Conservation (phyloP, 202 grass and related monocot species). For the Setaria italica region DNA sequence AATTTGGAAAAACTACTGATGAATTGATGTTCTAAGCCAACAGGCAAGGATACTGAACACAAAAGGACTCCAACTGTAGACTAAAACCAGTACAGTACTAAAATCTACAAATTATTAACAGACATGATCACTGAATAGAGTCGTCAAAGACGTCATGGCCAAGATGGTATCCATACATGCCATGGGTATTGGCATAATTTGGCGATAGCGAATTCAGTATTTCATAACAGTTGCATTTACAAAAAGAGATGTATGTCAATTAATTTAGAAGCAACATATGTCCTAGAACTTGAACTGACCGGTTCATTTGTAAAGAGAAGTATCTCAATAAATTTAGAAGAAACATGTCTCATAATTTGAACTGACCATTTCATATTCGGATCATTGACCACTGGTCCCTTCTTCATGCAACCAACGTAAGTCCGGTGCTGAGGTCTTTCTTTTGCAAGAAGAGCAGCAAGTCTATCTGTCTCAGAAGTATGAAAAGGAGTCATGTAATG, state of each 20-base stretch:
- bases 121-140: conserved; percentile 4
- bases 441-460: conserved; percentile 93
- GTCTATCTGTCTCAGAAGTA: conserved; percentile 74
- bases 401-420: conserved; percentile 99
- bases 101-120: background rate
- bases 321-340: conserved; percentile 29
- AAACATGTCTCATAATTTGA: conserved; percentile 21
- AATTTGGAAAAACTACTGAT: background rate
- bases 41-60: background rate
- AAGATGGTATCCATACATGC: conserved; percentile 11
- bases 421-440: conserved; percentile 75
- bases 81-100: background rate
- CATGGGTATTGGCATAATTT: background rate
- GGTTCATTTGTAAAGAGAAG: background rate
- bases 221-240: background rate
- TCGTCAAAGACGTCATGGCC: background rate
- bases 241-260: background rate
- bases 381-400: conserved; percentile 90
- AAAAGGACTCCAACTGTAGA: background rate
- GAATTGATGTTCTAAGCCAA: background rate
- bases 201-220: background rate
- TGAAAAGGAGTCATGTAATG: conserved; percentile 36
- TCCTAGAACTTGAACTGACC: background rate
- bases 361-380: conserved; percentile 90
- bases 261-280: conserved; percentile 10